Evolutionary conservation across 495 filamentous ascomycete species (phyloP), one percentile per base, ranked within the genome.

Genomic region (Chlorociboria aeruginascens): DNA sequence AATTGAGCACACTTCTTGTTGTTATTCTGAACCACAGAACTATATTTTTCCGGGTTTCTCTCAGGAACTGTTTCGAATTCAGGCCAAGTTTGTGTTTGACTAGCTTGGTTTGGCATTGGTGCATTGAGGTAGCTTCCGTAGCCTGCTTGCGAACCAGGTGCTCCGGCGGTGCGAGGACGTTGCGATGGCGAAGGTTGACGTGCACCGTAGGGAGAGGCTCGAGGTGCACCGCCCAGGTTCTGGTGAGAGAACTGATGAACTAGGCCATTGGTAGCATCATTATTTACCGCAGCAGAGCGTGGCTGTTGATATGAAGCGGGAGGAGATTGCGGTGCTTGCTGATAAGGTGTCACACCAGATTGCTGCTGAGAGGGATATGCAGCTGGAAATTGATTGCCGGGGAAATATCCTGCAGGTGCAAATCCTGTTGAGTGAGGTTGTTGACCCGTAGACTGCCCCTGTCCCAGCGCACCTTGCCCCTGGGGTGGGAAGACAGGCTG

Each of bases 201-300:
- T n/a, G 61, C 43, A 56, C 69, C 71, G 56, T 85, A 86, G 43
- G 85, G 76, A 48, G 82, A 79, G 2, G 66, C 68, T 53, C 86
- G 76, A 41, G 77, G 72, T 43, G 82, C 85, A 8, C 78, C 72
- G 43, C 83, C 85, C 7, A 97, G 77, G 62, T 97, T 94, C 72
- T 99, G 92, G 65, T 97, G 89, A 32, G 90, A 92, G 62, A 99
- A 89, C 62, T 99, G 92, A 59, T 94, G 86, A 53, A 86, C 87
- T 40, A 99, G 72, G 17, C 88, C 90, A 53, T 88, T 85, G 70
- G 73, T 85, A 70, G 69, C 79, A 73, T 72, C 84, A 69, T 71
- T 83, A 6, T 49, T 69, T 66, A 62, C 72, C 52, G 65, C 76
- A 51, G 77, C 71, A 32, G 73, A 69, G n/a, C 56, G 49, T 32